These are phyloP conservation scores for Sutorius australiensis DNA, from an alignment of 768 basidiomycete genomes.

Conservation along the genomic window DNA sequence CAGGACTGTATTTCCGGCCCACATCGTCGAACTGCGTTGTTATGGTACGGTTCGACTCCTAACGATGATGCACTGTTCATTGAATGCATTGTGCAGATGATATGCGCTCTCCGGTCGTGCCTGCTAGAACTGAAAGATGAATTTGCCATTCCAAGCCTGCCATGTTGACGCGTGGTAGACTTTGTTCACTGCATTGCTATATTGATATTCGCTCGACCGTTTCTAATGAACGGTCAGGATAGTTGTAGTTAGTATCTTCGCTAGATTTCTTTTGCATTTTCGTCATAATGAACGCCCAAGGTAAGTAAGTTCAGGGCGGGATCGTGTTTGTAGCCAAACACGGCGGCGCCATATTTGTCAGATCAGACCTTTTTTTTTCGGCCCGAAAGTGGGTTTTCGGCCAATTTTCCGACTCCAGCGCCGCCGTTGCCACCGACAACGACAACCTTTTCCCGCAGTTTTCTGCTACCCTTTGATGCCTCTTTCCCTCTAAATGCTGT, in stretches of 20 bases:
- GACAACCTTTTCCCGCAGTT: constrained; percentile 31
- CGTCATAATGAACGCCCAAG: constrained; percentile 11
- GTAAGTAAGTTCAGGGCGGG: constrained; percentile 26
- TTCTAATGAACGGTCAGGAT: not conserved
- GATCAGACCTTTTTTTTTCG: constrained; percentile 37
- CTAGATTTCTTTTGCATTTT: constrained; percentile 6
- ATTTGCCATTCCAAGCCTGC: not conserved
- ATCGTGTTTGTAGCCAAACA: constrained; percentile 31
- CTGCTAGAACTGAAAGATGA: constrained; percentile 1
- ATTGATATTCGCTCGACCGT: not conserved
- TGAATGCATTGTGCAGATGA: not conserved
- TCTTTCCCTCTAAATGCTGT: constrained; percentile 38
- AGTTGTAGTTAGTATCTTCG: constrained; percentile 11
- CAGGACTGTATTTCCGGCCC: not conserved
- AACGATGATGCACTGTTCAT: not conserved
- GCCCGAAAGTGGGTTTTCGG: constrained; percentile 59
- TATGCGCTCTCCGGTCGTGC: not conserved
- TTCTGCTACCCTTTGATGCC: constrained; percentile 37
- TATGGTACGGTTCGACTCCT: constrained; percentile 6
- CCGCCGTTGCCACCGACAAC: constrained; percentile 53
- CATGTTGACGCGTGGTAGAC: not conserved
- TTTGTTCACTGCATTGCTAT: not conserved
- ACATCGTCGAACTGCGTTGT: not conserved
- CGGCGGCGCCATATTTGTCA: constrained; percentile 29
- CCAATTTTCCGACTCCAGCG: constrained; percentile 58